These are phyloP conservation scores for Fennellomyces sp. DNA, from an alignment of 371 early-diverging fungal species.

Conservation along the genomic window DNA sequence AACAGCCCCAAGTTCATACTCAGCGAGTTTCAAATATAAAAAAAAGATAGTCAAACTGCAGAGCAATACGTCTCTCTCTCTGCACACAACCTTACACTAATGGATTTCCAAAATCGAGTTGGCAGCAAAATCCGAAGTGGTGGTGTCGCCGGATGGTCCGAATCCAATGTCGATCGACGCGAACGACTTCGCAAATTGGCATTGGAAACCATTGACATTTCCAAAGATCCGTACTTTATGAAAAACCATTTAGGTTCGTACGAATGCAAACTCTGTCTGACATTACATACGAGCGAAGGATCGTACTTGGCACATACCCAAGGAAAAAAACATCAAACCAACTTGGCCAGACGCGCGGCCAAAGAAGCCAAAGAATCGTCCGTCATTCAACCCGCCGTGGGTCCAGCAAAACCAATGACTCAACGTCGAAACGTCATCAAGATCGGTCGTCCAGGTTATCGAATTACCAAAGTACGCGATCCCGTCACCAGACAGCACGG, in stretches of 20 bases:
- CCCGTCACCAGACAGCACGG: conserved; percentile 88
- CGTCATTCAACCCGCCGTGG: conserved; percentile 54
- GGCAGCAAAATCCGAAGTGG: conserved; percentile 94
- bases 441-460: conserved; percentile 98
- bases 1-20: too few relatives aligned
- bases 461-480: conserved; percentile 93
- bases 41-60: too few relatives aligned
- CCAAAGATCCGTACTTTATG: conserved; percentile 98
- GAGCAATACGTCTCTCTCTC: too few relatives aligned
- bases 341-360: conserved; percentile 92
- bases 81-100: conserved; percentile 12
- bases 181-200: conserved; percentile 96
- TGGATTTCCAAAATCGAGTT: conserved; percentile 85
- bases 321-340: conserved; percentile 98
- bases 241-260: conserved; percentile 97
- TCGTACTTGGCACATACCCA: conserved; percentile 97
- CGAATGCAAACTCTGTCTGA: conserved; percentile 96
- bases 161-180: conserved; percentile 91
- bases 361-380: conserved; percentile 82
- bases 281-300: conserved; percentile 95
- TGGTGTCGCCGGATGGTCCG: conserved; percentile 83
- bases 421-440: conserved; percentile 77
- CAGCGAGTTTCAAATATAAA: too few relatives aligned
- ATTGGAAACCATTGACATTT: conserved; percentile 95
- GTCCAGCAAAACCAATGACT: conserved; percentile 50